phyloP scores from a whole-genome alignment of 192 early-diverging fungal genomes.

The Backusella tarrabulga region DNA sequence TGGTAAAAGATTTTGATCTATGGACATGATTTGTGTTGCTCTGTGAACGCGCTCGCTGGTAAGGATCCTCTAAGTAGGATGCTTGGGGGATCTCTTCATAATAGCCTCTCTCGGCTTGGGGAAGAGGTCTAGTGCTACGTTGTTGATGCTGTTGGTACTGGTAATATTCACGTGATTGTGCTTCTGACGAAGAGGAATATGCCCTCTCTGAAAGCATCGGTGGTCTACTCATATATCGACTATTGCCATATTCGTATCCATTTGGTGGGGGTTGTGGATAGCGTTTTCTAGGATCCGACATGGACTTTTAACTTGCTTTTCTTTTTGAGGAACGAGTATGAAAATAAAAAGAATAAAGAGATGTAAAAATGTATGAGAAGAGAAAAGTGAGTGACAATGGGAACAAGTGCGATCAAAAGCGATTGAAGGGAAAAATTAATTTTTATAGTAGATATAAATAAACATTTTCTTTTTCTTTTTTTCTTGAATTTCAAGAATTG shows the following conservation, averaged over 20 bases:
- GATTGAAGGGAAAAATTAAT: neutral
- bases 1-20: conserved; percentile 31
- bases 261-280: neutral
- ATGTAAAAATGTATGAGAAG: neutral
- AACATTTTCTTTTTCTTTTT: neutral
- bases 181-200: neutral
- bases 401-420: neutral
- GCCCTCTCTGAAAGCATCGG: neutral
- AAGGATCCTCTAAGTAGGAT: neutral
- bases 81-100: neutral
- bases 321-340: neutral
- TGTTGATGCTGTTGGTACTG: neutral
- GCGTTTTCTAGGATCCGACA: neutral
- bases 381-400: neutral
- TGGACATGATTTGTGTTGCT: neutral
- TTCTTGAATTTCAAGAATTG: neutral
- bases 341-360: neutral
- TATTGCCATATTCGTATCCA: neutral
- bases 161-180: neutral
- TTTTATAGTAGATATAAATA: neutral
- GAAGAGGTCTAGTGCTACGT: neutral
- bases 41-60: neutral
- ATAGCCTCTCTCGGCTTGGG: neutral
- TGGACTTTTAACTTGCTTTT: neutral
- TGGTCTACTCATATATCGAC: neutral